phyloP scores from a whole-genome alignment of 1,284 basidiomycete genomes.

The Tilletia caries region DNA sequence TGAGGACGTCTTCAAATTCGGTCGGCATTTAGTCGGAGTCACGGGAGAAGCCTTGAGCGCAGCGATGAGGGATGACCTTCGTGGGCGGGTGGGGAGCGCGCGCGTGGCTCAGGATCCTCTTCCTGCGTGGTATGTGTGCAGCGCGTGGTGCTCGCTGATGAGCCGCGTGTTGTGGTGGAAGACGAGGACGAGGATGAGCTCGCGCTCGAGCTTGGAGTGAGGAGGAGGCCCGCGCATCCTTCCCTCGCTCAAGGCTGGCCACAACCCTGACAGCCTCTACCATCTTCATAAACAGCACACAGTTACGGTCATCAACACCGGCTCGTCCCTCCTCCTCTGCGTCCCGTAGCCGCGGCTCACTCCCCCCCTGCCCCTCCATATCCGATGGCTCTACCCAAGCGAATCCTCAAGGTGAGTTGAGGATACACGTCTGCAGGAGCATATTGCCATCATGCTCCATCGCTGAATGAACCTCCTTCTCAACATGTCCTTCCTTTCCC shows the following conservation, averaged over 20 bases:
- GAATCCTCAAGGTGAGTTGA: constrained; percentile 51
- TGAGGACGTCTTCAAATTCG: constrained; percentile 53
- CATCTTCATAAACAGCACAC: too few species aligned
- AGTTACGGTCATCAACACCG: too few species aligned
- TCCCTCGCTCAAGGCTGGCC: too few species aligned
- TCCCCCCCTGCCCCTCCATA: too few species aligned
- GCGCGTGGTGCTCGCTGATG: not conserved
- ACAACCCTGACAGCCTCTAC: too few species aligned
- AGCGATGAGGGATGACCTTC: not conserved
- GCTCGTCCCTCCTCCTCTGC: not conserved
- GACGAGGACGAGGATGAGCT: not conserved
- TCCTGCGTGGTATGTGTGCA: not conserved
- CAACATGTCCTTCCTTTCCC: constrained; percentile 8
- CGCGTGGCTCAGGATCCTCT: not conserved
- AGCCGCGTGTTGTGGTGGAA: not conserved
- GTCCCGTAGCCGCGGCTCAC: not conserved
- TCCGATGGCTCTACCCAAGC: constrained; percentile 49
- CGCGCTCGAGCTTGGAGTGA: not conserved
- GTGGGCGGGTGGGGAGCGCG: not conserved
- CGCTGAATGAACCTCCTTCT: constrained; percentile 9
- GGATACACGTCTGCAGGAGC: not conserved
- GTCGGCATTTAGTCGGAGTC: constrained; percentile 21
- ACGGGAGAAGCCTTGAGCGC: not conserved
- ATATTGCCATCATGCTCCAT: constrained; percentile 1
- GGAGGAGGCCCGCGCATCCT: not conserved